phyloP scores from a whole-genome alignment of 1,284 basidiomycete species.

The Cronartium quercuum region DNA sequence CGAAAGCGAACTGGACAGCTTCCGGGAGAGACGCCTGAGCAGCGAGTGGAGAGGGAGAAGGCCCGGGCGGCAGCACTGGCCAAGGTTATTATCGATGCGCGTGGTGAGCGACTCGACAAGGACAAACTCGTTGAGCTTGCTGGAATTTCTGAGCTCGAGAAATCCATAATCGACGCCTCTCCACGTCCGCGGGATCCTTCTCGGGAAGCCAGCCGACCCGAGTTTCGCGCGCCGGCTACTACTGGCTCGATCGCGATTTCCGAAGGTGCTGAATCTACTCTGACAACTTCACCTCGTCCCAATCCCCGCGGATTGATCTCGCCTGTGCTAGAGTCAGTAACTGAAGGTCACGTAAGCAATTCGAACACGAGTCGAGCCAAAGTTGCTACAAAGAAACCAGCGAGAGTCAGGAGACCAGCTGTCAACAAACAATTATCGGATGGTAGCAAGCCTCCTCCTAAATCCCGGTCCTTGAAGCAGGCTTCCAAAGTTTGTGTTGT shows the following conservation, averaged over 20 bases:
- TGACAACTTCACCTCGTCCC: conserved; percentile 27
- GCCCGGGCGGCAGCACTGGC: conserved; percentile 27
- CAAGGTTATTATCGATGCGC: conserved; percentile 21
- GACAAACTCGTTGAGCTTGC: conserved; percentile 4
- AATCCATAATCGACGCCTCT: not conserved
- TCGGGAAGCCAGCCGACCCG: conserved; percentile 3
- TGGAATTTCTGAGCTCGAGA: not conserved
- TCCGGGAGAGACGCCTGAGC: conserved; percentile 37
- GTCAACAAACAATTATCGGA: not conserved
- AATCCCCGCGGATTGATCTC: not conserved
- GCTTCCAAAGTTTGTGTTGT: not conserved
- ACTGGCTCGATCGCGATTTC: not conserved
- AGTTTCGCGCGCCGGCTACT: conserved; percentile 24
- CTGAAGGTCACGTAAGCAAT: not conserved
- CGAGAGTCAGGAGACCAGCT: not conserved
- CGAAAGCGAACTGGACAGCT: conserved; percentile 30
- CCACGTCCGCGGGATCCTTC: not conserved
- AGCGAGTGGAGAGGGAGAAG: conserved; percentile 28
- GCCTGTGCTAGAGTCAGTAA: conserved; percentile 1
- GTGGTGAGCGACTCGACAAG: conserved; percentile 21
- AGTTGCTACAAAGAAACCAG: not conserved
- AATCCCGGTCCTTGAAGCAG: not conserved
- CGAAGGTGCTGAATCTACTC: conserved; percentile 24
- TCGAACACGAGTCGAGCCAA: not conserved
- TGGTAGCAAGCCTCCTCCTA: not conserved